Percentiles rank a stretch among this genome's conserved stretches.
These are phyloP conservation scores for Epipyxis sp. DNA, from an alignment of 108 stramenopile species.

Conservation along the genomic window DNA sequence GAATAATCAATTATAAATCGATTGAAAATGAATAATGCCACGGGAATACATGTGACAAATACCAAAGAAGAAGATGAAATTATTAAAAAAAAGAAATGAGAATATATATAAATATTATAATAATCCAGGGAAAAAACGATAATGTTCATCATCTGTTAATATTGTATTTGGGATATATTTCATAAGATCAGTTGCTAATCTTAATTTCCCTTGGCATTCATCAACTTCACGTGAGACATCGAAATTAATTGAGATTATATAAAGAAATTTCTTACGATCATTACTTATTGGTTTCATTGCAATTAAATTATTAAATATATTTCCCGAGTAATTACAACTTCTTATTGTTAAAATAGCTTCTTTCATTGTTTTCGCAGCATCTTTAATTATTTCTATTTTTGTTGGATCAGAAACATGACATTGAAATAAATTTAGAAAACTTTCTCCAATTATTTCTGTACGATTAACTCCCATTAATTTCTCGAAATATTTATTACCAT, in stretches of 20 bases:
- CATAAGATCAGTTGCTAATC: not conserved
- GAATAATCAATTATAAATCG: too few species aligned
- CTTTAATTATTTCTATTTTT: not conserved
- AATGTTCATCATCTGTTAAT: not conserved
- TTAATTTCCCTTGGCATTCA: not conserved
- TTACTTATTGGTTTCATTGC: not conserved
- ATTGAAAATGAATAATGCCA: too few species aligned
- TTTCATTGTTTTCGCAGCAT: not conserved
- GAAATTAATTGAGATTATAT: not conserved
- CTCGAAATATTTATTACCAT: constrained; percentile 12
- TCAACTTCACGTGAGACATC: not conserved
- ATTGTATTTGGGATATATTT: not conserved
- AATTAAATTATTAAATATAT: not conserved
- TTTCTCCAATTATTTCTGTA: not conserved
- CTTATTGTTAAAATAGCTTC: not conserved
- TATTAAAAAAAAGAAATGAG: too few species aligned
- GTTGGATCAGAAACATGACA: not conserved
- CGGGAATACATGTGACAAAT: too few species aligned
- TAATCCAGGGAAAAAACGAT: too few species aligned
- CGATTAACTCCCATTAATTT: not conserved
- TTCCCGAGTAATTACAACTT: not conserved
- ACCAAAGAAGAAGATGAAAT: too few species aligned
- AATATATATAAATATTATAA: too few species aligned
- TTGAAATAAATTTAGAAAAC: not conserved
- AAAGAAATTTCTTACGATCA: not conserved